Percentiles rank a stretch among this genome's conserved stretches.
Evolutionary conservation across 345 rosid genomes (phyloP).

Genomic region (Ceriops decandra): DNA sequence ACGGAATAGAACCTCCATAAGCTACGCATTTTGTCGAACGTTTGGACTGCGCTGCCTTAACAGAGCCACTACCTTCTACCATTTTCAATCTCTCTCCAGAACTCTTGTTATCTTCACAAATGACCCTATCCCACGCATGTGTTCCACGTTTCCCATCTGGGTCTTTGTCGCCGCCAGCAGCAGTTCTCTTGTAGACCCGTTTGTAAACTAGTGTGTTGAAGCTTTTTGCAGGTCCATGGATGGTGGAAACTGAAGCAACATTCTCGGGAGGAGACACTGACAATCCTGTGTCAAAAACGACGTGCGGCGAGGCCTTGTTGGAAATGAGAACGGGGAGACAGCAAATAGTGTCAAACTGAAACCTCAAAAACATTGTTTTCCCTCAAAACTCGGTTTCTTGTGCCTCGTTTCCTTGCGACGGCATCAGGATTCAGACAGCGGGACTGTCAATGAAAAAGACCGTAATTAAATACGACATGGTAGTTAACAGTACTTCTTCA

Average conservation of each 20-base stretch:
- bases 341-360: slow-evolving; percentile 40
- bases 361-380: slow-evolving; percentile 47
- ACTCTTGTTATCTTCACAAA: slow-evolving; percentile 23
- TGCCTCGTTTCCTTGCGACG: too few relatives aligned
- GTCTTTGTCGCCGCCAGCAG: slow-evolving; percentile 20
- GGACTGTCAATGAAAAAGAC: too few relatives aligned
- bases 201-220: slow-evolving; percentile 21
- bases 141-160: slow-evolving; percentile 28
- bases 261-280: slow-evolving; percentile 43
- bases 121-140: slow-evolving; percentile 10
- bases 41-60: slow-evolving; percentile 43
- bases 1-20: slow-evolving; percentile 70
- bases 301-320: slow-evolving; percentile 32
- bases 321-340: slow-evolving; percentile 46
- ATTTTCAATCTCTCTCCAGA: neutral
- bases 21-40: slow-evolving; percentile 75
- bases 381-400: too few relatives aligned
- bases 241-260: slow-evolving; percentile 14
- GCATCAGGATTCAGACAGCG: too few relatives aligned
- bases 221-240: slow-evolving; percentile 21
- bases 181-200: slow-evolving; percentile 14
- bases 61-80: slow-evolving; percentile 7
- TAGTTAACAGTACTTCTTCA: too few relatives aligned
- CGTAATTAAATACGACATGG: too few relatives aligned
- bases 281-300: slow-evolving; percentile 9